Evolutionary conservation across 2,329 filamentous ascomycete genomes (phyloP).

Genomic region (Alternaria solani): DNA sequence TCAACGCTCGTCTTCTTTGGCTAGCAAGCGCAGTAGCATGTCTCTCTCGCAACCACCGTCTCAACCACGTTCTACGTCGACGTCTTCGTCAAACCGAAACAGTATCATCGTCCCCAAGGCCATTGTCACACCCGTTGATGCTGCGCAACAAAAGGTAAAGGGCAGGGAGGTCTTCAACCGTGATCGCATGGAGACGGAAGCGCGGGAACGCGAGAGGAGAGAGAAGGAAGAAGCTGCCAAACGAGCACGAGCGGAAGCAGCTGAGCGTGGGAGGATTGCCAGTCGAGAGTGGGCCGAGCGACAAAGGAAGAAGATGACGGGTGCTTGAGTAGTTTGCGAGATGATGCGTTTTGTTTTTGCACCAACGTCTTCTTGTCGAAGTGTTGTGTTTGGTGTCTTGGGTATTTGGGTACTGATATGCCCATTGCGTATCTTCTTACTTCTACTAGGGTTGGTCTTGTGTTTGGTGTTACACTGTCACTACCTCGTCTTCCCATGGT

Average conservation of each 20-base stretch:
- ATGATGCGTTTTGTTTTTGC: neutral
- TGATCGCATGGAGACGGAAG: conserved; percentile 52
- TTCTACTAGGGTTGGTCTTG: neutral
- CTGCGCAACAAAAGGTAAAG: conserved; percentile 46
- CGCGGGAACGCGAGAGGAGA: conserved; percentile 50
- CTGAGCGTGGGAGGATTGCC: conserved; percentile 54
- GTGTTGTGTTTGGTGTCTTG: neutral
- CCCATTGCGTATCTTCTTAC: neutral
- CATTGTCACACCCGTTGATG: conserved; percentile 43
- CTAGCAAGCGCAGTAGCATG: conserved; percentile 36
- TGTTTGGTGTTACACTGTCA: neutral
- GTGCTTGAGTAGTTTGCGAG: neutral
- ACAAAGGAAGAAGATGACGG: conserved; percentile 52
- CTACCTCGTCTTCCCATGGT: conserved; percentile 9
- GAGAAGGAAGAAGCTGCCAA: conserved; percentile 60
- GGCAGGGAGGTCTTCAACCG: conserved; percentile 58
- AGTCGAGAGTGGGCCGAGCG: conserved; percentile 61
- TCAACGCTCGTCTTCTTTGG: conserved; percentile 27
- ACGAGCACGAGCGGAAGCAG: conserved; percentile 56
- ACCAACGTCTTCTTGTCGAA: neutral
- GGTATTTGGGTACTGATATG: neutral
- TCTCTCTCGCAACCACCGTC: conserved; percentile 26
- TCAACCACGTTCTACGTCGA: conserved; percentile 31
- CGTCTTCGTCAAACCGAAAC: conserved; percentile 34
- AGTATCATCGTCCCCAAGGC: conserved; percentile 34